These are phyloP conservation scores for Candida glaebosa DNA, from an alignment of 805 yeast genomes.

Conservation along the genomic window DNA sequence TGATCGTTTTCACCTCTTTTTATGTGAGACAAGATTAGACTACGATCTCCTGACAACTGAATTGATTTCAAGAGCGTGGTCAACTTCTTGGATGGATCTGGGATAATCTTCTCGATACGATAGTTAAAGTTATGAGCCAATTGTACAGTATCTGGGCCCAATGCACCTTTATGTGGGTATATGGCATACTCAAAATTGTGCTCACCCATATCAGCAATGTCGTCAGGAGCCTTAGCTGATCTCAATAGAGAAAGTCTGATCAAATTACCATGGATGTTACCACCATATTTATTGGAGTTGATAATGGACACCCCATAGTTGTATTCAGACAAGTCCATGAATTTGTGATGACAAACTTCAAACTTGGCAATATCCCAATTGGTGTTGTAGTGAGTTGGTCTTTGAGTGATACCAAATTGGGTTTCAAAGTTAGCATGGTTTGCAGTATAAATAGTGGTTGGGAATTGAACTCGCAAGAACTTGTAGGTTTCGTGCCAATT, in stretches of 20 bases:
- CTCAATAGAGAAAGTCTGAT: conserved; percentile 85
- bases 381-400: conserved; percentile 95
- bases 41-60: conserved; percentile 44
- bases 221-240: conserved; percentile 94
- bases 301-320: conserved; percentile 83
- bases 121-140: conserved; percentile 81
- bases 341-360: conserved; percentile 92
- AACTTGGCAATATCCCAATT: conserved; percentile 96
- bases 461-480: conserved; percentile 92
- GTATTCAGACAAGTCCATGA: conserved; percentile 85
- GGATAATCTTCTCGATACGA: conserved; percentile 22
- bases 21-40: conserved; percentile 67
- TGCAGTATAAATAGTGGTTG: conserved; percentile 76
- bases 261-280: conserved; percentile 86
- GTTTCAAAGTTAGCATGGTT: conserved; percentile 81
- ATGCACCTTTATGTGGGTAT: conserved; percentile 73
- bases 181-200: conserved; percentile 83
- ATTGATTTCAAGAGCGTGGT: conserved; percentile 17
- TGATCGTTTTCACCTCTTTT: conserved; percentile 87
- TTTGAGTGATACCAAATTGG: conserved; percentile 84
- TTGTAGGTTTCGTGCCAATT: conserved; percentile 87
- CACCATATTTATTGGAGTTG: conserved; percentile 88
- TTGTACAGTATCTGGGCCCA: conserved; percentile 62
- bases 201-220: conserved; percentile 87
- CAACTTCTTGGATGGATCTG: conserved; percentile 11